Evolutionary conservation across 306 rosid genomes (phyloP).

Genomic region (Dalbergia cultrata): DNA sequence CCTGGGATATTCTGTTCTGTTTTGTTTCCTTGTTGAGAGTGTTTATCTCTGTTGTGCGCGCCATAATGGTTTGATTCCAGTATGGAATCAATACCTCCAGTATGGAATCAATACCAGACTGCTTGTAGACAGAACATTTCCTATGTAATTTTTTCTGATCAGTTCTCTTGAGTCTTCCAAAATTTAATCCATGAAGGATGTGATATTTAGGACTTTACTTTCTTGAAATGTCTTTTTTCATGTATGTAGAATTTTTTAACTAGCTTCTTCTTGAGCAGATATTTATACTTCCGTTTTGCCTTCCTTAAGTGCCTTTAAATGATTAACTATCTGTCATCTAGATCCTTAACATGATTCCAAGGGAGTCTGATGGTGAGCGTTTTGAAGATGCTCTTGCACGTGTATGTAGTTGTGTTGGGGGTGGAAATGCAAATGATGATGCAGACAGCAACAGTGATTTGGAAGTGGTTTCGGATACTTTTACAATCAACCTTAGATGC

Average conservation of each 20-base stretch:
- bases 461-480: conserved; percentile 93
- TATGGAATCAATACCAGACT: neutral
- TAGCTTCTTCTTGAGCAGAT: conserved; percentile 4
- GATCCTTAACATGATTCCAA: conserved; percentile 82
- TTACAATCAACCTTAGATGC: conserved; percentile 88
- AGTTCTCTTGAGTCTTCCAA: neutral
- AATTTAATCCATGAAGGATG: conserved; percentile 21
- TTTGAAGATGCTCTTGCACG: conserved; percentile 96
- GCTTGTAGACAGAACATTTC: neutral
- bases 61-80: neutral
- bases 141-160: neutral
- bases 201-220: conserved; percentile 17
- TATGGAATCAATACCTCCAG: neutral
- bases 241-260: conserved; percentile 21
- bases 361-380: conserved; percentile 85
- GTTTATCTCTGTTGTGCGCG: neutral
- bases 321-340: conserved; percentile 45
- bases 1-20: conserved; percentile 18
- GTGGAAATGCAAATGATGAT: conserved; percentile 79
- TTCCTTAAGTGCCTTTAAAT: conserved; percentile 11
- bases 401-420: conserved; percentile 79
- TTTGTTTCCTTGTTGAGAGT: neutral
- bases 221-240: conserved; percentile 22
- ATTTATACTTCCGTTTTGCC: neutral
- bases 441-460: conserved; percentile 95